Evolutionary conservation across 306 rosid species (phyloP).

Genomic region (Prunus mume): DNA sequence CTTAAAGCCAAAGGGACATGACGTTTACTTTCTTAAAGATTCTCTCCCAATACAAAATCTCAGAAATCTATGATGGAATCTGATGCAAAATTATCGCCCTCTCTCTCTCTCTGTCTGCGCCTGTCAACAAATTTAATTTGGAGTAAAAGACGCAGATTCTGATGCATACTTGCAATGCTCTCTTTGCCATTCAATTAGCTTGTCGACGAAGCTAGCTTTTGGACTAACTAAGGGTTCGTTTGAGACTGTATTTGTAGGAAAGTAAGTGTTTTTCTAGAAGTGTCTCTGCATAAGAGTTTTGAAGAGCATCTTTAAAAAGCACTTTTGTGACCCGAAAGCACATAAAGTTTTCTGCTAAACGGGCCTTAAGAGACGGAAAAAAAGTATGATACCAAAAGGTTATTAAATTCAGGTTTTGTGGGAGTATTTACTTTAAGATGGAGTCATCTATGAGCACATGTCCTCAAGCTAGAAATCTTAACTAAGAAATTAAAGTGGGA

Average conservation of each 20-base stretch:
- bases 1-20: slow-evolving; percentile 41
- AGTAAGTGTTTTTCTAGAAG: no score
- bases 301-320: no score
- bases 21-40: slow-evolving; percentile 50
- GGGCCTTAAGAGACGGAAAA: background rate
- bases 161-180: slow-evolving; percentile 13
- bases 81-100: slow-evolving; percentile 42
- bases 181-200: background rate
- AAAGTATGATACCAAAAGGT: slow-evolving; percentile 24
- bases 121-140: background rate
- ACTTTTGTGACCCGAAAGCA: no score
- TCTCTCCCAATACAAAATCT: slow-evolving; percentile 36
- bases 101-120: slow-evolving; percentile 2
- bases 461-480: background rate
- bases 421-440: background rate
- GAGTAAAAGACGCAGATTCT: slow-evolving; percentile 19
- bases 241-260: no score
- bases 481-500: background rate
- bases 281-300: no score
- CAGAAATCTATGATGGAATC: slow-evolving; percentile 43
- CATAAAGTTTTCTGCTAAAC: no score
- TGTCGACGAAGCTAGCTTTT: background rate
- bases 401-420: background rate
- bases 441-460: background rate
- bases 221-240: background rate